Conservation (phyloP, 192 early-diverging fungal species). For the Entrophospora sp. region DNA sequence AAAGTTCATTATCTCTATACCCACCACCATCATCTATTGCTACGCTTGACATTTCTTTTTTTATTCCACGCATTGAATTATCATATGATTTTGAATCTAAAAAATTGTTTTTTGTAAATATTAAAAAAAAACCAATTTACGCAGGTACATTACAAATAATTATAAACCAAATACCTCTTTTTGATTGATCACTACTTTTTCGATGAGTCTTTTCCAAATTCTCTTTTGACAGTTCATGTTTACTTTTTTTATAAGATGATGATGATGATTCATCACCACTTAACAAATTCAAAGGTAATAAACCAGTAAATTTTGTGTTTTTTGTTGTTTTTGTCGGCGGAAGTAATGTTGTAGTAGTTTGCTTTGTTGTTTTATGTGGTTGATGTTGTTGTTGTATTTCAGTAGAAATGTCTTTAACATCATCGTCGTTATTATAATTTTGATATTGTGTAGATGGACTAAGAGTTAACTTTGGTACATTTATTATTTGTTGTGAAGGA, state of each 20-base stretch:
- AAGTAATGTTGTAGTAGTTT: too few relatives aligned
- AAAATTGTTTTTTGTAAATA: too few relatives aligned
- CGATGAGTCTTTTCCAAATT: not conserved
- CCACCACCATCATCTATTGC: not conserved
- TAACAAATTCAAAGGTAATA: slow-evolving; percentile 7
- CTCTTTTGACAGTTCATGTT: not conserved
- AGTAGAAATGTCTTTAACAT: not conserved
- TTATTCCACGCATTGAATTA: not conserved
- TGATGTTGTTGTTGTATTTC: too few relatives aligned
- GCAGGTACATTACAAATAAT: not conserved
- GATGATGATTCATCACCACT: not conserved
- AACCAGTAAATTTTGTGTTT: too few relatives aligned
- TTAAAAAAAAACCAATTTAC: not conserved
- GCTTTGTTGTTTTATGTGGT: too few relatives aligned
- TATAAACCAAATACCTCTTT: not conserved
- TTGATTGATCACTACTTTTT: not conserved
- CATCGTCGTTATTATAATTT: not conserved
- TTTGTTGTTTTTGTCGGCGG: too few relatives aligned
- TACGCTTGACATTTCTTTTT: not conserved
- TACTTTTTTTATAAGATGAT: not conserved
- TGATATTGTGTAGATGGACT: slow-evolving; percentile 1
- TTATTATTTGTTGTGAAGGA: too few relatives aligned
- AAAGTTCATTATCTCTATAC: not conserved
- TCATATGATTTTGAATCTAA: not conserved
- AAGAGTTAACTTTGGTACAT: not conserved